Evolutionary conservation across 768 basidiomycete genomes (phyloP).

Genomic region (Tephrocybe sp.): DNA sequence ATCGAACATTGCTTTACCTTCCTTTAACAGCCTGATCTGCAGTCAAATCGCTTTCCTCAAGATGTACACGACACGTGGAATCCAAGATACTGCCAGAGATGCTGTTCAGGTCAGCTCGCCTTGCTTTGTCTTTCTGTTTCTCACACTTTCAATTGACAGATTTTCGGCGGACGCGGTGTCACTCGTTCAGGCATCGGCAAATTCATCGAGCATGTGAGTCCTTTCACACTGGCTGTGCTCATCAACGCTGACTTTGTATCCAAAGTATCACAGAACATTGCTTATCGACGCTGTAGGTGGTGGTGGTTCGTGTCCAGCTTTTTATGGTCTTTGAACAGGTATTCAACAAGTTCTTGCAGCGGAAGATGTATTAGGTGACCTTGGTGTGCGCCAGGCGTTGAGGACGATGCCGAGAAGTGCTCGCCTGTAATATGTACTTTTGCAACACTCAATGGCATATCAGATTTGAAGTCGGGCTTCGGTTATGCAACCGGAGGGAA

Average conservation of each 20-base stretch:
- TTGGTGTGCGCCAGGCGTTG: constrained; percentile 76
- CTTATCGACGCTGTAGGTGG: constrained; percentile 45
- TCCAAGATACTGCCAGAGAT: constrained; percentile 62
- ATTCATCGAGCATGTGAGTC: constrained; percentile 66
- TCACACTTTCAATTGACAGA: constrained; percentile 42
- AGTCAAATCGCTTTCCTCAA: constrained; percentile 74
- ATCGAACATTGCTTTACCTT: background rate
- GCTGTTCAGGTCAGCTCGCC: constrained; percentile 31
- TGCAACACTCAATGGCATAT: background rate
- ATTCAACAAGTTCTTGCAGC: constrained; percentile 26
- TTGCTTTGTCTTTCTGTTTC: background rate
- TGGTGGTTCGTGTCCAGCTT: constrained; percentile 15
- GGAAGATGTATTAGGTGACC: constrained; percentile 72
- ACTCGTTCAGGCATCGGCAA: constrained; percentile 83
- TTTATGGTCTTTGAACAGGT: background rate
- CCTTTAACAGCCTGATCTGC: background rate
- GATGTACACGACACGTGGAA: constrained; percentile 60
- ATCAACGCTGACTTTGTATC: background rate
- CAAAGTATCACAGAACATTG: constrained; percentile 48
- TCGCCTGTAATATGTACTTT: constrained; percentile 35
- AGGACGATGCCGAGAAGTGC: constrained; percentile 66
- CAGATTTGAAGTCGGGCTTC: background rate
- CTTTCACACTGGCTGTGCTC: background rate
- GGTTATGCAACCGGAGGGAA: no score
- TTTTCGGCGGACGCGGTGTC: constrained; percentile 87